phyloP scores from a whole-genome alignment of 2,329 filamentous ascomycete species.

The Diaporthe citri region DNA sequence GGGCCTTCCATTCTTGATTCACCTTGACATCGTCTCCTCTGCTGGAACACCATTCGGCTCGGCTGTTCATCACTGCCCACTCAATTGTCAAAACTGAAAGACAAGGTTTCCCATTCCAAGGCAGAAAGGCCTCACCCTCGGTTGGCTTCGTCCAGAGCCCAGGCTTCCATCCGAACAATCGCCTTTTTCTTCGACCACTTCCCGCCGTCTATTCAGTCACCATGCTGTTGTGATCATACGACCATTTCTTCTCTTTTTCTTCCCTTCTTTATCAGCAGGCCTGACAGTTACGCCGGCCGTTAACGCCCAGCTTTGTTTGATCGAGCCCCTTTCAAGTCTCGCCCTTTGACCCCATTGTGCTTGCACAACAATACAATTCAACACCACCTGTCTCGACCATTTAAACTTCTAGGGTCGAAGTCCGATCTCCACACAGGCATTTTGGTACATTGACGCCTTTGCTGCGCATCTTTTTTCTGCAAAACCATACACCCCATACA shows the following conservation, averaged over 20 bases:
- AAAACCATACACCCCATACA: not conserved
- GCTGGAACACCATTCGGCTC: not conserved
- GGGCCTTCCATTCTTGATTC: not conserved
- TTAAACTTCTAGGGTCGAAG: conserved; percentile 2
- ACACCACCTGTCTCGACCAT: conserved; percentile 3
- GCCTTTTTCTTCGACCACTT: conserved; percentile 15
- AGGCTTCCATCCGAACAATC: not conserved
- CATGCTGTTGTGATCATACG: conserved; percentile 40
- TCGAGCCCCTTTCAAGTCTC: conserved; percentile 22
- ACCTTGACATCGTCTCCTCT: not conserved
- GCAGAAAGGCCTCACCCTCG: conserved; percentile 29
- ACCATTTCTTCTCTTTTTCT: conserved; percentile 26
- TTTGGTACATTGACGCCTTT: not conserved
- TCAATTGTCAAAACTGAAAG: not conserved
- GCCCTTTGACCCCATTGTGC: conserved; percentile 21
- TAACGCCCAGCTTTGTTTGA: conserved; percentile 34
- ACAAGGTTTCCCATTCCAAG: not conserved
- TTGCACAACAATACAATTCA: conserved; percentile 33
- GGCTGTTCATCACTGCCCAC: conserved; percentile 2
- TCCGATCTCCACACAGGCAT: not conserved
- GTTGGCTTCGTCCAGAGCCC: conserved; percentile 19
- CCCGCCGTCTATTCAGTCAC: conserved; percentile 26
- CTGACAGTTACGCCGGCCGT: conserved; percentile 41
- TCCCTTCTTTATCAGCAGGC: conserved; percentile 41
- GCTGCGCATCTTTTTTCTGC: not conserved